Evolutionary conservation across 257 asterid genomes (phyloP).

Genomic region (Solanum sitiens): DNA sequence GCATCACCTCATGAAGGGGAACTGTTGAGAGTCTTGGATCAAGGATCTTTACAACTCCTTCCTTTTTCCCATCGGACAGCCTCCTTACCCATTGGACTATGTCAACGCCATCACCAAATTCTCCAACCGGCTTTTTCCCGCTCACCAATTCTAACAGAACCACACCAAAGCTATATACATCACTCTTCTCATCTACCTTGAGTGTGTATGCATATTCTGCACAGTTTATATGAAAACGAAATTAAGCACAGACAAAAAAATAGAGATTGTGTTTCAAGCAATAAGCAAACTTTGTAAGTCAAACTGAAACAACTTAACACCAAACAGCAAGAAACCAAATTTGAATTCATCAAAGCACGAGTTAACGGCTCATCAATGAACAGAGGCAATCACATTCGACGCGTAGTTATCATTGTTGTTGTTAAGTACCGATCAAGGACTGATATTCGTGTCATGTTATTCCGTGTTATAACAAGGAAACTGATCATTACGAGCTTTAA

Average conservation of each 20-base stretch:
- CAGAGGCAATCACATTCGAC: background rate
- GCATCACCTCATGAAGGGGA: slow-evolving; percentile 10
- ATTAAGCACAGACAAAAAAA: background rate
- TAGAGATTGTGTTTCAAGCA: background rate
- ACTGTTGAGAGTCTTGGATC: slow-evolving; percentile 4
- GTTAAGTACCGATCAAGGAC: background rate
- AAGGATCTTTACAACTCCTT: background rate
- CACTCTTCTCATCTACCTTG: slow-evolving; percentile 21
- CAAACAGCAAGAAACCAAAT: background rate
- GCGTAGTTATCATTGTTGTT: background rate
- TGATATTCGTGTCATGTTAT: background rate
- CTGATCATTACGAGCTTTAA: background rate
- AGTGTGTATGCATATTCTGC: slow-evolving; percentile 21
- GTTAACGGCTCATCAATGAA: background rate
- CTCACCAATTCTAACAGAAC: slow-evolving; percentile 14
- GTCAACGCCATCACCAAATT: slow-evolving; percentile 19
- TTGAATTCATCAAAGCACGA: background rate
- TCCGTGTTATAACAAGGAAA: background rate
- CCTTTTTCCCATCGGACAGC: background rate
- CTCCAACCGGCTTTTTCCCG: slow-evolving; percentile 14
- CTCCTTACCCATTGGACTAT: slow-evolving; percentile 9
- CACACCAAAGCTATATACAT: slow-evolving; percentile 20
- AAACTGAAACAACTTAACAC: background rate
- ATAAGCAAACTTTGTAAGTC: background rate
- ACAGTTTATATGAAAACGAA: background rate